Evolutionary conservation across 495 filamentous ascomycete genomes (phyloP).

Genomic region (Oleoguttula mirabilis): DNA sequence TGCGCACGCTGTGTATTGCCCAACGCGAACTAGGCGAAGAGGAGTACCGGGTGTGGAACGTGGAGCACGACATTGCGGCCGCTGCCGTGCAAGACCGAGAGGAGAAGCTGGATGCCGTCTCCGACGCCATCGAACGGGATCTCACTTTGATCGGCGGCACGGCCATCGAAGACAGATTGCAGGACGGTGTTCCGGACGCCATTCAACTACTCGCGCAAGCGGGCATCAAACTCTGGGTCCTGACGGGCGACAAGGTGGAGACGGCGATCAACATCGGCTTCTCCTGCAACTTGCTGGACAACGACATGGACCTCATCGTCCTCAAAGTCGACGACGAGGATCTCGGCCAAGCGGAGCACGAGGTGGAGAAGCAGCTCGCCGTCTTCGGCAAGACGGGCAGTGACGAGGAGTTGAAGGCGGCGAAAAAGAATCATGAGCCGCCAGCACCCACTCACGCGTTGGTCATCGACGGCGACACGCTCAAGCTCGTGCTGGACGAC

Average conservation of each 20-base stretch:
- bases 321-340: constrained; percentile 74
- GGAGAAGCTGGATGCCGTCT: constrained; percentile 82
- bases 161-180: constrained; percentile 93
- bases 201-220: constrained; percentile 86
- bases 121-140: constrained; percentile 82
- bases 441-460: constrained; percentile 87
- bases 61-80: constrained; percentile 77
- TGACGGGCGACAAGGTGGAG: constrained; percentile 98
- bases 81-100: constrained; percentile 76
- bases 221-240: constrained; percentile 98
- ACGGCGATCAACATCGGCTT: constrained; percentile 99
- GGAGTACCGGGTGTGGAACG: constrained; percentile 77
- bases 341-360: constrained; percentile 46
- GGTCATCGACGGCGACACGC: constrained; percentile 88
- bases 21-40: constrained; percentile 69
- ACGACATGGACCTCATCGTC: constrained; percentile 93
- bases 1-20: constrained; percentile 94
- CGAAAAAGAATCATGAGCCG: constrained; percentile 68
- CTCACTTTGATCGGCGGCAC: constrained; percentile 87
- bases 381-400: constrained; percentile 72
- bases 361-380: constrained; percentile 61
- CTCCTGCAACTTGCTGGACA: constrained; percentile 94
- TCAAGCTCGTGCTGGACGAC: constrained; percentile 80
- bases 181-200: constrained; percentile 94
- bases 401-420: constrained; percentile 71